These are phyloP conservation scores for Globisporangium solare DNA, from an alignment of 352 stramenopile genomes.

Conservation along the genomic window DNA sequence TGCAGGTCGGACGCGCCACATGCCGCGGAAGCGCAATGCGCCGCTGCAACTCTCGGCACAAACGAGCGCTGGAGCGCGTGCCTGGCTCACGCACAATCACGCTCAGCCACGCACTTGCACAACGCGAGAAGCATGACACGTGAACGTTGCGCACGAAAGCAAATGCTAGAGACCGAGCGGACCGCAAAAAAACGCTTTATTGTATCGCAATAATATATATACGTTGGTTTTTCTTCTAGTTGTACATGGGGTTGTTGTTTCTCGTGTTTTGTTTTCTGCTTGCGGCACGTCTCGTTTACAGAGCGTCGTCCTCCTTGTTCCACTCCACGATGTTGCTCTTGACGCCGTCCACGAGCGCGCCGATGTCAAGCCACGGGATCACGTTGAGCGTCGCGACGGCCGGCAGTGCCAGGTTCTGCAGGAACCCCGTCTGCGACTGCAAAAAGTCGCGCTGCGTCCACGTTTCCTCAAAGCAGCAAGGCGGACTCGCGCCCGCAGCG, in stretches of 20 bases:
- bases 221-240: too few relatives aligned
- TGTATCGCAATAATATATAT: too few relatives aligned
- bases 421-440: constrained; percentile 52
- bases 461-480: constrained; percentile 47
- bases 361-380: constrained; percentile 58
- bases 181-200: too few relatives aligned
- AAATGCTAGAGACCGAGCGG: too few relatives aligned
- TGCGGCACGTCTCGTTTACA: neutral
- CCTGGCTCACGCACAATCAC: too few relatives aligned
- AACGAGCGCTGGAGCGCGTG: too few relatives aligned
- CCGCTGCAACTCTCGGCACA: too few relatives aligned
- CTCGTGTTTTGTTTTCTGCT: constrained; percentile 1
- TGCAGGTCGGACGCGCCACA: too few relatives aligned
- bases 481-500: constrained; percentile 32
- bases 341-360: constrained; percentile 47
- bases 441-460: constrained; percentile 52
- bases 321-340: constrained; percentile 57
- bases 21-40: too few relatives aligned
- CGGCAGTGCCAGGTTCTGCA: constrained; percentile 49
- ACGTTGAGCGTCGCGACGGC: constrained; percentile 49
- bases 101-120: too few relatives aligned
- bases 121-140: too few relatives aligned
- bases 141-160: too few relatives aligned
- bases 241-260: neutral
- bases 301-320: constrained; percentile 12